Evolutionary conservation across 2,329 filamentous ascomycete genomes (phyloP), one percentile per base, ranked within the genome.

Genomic region (Emericellopsis cladophorae): DNA sequence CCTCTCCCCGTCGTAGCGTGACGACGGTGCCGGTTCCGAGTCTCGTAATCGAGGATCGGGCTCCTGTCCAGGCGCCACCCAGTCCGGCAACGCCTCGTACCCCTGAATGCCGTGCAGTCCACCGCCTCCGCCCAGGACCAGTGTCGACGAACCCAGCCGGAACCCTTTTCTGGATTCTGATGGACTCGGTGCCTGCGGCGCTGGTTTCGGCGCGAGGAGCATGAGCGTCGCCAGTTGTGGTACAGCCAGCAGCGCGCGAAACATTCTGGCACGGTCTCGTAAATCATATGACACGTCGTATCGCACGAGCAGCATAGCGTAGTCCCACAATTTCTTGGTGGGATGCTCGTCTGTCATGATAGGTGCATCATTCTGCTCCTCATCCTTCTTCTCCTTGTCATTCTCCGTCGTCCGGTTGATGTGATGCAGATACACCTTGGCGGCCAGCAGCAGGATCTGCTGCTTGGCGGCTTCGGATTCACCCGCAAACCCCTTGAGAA

Each of bases 251-350:
- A 98, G 76, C 1, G 88, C 74, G 47, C 84, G 87, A 65, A 94
- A 96, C 45, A 95, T 74, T 26, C 92, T 79, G 2, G 89, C 81
- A 21, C 92, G 83, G 56, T 96, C 92, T 47, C 92, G 86, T 4
- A 98, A 76, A 54, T 96, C 89, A 60, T 94, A 98, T 1, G 89
- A 95, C 0, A 81, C 86, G 52, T 96, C 92, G 59, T 96, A 98
- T 45, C 92, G 79, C 26, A 85, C 85, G 1, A 98, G 75, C 1
- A 90, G 73, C 23, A 94, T 70, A 18, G 85, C 76, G 52, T 98
- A 94, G 24, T 82, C 76, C 80, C 88, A 98, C 2, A 98, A 67
- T 3, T 79, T 70, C 24, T 78, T 75, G 40, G 94, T 80, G 0
- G 83, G 76, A 50, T 95, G 81, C 5, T 54, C 48, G 38, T 63